Base-by-base conservation (phyloP, 1,284 basidiomycete species). In the Phenoliferia sp. region DNA sequence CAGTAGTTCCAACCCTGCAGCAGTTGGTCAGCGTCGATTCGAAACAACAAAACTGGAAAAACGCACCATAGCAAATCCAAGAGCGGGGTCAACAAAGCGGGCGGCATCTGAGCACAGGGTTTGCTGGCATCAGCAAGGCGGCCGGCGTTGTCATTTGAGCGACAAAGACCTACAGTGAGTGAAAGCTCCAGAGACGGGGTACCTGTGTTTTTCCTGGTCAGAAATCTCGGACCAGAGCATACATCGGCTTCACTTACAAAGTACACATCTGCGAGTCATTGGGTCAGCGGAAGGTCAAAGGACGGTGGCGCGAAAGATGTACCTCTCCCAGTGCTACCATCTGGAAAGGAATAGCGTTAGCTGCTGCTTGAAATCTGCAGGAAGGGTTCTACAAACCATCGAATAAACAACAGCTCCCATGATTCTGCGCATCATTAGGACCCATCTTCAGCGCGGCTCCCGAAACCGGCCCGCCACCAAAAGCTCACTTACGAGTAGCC, bases 401-500 rank as follows among this genome's bases (percentile, higher is more conserved):
- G n/a, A n/a, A n/a, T n/a, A n/a, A n/a, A n/a, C n/a, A n/a, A n/a
- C n/a, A n/a, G n/a, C n/a, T n/a, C n/a, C n/a, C n/a, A n/a, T n/a
- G n/a, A n/a, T n/a, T n/a, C n/a, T n/a, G 12, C 22, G 39, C 39
- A 44, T 22, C 39, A 22, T 22, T 15, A 22, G 39, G 12, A 15
- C 39, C 15, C 39, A 44, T 12, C 22, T 44, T 12, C 22, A 44
- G 39, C 39, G 39, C 39, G 39, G 39, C n/a, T n/a, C n/a, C n/a
- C n/a, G n/a, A 22, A 44, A 44, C 39, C 22, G 39, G 39, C 39
- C 39, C n/a, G n/a, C n/a, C n/a, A n/a, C n/a, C n/a, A n/a, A n/a
- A 12, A 22, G 28, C 48, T 52, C 9, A 52, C 48, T 69, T 63
- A 73, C 9, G 59, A 35, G 63, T 74, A 74, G 17, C 73, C 78